phyloP scores from a whole-genome alignment of 2,329 filamentous ascomycete species.

The Clonostachys solani region DNA sequence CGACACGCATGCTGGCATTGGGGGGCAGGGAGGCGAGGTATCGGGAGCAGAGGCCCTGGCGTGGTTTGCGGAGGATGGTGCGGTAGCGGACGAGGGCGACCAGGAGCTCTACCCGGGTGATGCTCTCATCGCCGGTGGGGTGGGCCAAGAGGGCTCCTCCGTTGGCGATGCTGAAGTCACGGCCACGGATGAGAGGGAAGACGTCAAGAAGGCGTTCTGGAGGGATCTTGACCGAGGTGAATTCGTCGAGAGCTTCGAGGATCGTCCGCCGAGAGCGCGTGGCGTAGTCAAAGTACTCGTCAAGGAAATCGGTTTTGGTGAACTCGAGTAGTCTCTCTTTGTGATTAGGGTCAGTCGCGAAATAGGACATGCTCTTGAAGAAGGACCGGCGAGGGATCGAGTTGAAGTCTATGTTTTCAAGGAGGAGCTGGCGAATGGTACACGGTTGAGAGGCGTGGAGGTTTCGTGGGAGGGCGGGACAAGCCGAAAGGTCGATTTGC shows the following conservation, averaged over 20 bases:
- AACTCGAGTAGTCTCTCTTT: conserved; percentile 82
- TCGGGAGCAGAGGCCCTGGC: conserved; percentile 85
- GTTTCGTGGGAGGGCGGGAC: conserved; percentile 21
- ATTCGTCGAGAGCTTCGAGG: conserved; percentile 88
- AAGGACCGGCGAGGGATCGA: conserved; percentile 86
- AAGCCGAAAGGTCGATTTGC: conserved; percentile 48
- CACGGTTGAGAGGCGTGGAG: conserved; percentile 30
- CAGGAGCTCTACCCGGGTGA: conserved; percentile 63
- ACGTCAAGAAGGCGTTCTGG: conserved; percentile 67
- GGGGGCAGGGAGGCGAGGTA: conserved; percentile 67
- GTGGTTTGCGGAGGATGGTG: conserved; percentile 78
- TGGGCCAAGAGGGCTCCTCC: conserved; percentile 44
- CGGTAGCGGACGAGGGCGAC: conserved; percentile 89
- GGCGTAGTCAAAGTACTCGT: conserved; percentile 95
- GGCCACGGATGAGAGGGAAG: conserved; percentile 78
- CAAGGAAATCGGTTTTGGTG: conserved; percentile 70
- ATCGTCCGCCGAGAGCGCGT: conserved; percentile 87
- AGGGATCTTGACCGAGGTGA: conserved; percentile 77
- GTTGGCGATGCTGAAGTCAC: conserved; percentile 90
- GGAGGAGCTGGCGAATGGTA: conserved; percentile 73
- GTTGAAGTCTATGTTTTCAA: conserved; percentile 82
- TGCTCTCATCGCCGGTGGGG: conserved; percentile 8
- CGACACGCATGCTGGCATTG: conserved; percentile 57
- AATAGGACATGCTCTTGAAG: conserved; percentile 73
- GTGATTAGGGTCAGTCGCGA: conserved; percentile 68